phyloP scores from a whole-genome alignment of 495 filamentous ascomycete species.

The Rusavskia elegans region DNA sequence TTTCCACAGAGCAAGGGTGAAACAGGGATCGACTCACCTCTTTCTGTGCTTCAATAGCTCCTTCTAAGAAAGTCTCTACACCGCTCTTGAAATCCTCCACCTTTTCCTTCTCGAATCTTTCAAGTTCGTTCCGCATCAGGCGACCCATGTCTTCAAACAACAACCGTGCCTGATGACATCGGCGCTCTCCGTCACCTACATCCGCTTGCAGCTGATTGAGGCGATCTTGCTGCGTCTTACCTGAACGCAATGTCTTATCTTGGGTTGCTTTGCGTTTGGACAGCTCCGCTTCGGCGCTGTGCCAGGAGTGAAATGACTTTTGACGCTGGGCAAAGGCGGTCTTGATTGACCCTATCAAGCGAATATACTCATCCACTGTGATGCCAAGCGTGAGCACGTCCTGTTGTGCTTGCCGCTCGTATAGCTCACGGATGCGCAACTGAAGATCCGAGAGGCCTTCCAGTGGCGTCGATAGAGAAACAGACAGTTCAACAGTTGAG shows the following conservation, averaged over 20 bases:
- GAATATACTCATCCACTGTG: conserved; percentile 96
- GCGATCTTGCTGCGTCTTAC: conserved; percentile 87
- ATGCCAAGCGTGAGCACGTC: conserved; percentile 93
- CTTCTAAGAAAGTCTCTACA: conserved; percentile 92
- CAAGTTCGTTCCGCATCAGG: conserved; percentile 77
- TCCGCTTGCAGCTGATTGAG: conserved; percentile 82
- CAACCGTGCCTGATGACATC: conserved; percentile 77
- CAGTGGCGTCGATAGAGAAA: conserved; percentile 73
- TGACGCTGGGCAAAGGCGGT: conserved; percentile 82
- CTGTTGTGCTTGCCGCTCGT: conserved; percentile 92
- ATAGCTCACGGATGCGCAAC: conserved; percentile 82
- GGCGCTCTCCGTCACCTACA: conserved; percentile 81
- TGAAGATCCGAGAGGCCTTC: conserved; percentile 86
- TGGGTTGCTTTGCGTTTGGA: conserved; percentile 71
- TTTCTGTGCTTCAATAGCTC: conserved; percentile 94
- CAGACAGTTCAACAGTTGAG: conserved; percentile 73
- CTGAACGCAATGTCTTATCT: conserved; percentile 84
- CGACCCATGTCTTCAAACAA: conserved; percentile 97
- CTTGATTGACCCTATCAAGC: conserved; percentile 84
- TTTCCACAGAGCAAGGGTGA: neutral
- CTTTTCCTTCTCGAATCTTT: conserved; percentile 92
- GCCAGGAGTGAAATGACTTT: conserved; percentile 89
- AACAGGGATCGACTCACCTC: conserved; percentile 44
- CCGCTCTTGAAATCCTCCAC: conserved; percentile 98
- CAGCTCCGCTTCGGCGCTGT: conserved; percentile 72